Evolutionary conservation across 2,329 filamentous ascomycete species (phyloP).

Genomic region (Apiospora saccharicola): DNA sequence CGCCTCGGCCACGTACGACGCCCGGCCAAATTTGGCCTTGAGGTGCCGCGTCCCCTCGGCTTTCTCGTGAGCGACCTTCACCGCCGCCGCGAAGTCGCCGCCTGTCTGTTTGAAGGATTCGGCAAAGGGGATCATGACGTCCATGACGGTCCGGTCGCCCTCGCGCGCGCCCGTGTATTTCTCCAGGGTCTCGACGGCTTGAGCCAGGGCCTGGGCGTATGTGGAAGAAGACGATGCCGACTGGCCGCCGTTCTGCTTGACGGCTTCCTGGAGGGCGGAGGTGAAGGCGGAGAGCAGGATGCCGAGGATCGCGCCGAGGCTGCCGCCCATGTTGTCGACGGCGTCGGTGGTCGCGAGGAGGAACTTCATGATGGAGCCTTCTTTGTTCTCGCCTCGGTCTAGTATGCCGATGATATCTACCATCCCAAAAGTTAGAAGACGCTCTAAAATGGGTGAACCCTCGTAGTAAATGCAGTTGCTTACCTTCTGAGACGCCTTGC

Average conservation of each 20-base stretch:
- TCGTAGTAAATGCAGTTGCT: not conserved
- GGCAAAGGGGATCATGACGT: constrained; percentile 34
- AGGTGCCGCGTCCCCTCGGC: constrained; percentile 39
- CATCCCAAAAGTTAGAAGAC: not conserved
- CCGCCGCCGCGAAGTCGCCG: constrained; percentile 48
- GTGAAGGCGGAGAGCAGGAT: constrained; percentile 39
- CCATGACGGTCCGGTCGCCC: constrained; percentile 38
- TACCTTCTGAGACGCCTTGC: constrained; percentile 34
- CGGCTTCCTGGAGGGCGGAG: constrained; percentile 29
- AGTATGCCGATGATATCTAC: constrained; percentile 40
- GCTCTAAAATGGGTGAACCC: not conserved
- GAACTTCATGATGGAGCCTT: constrained; percentile 42
- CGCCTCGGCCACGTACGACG: constrained; percentile 41
- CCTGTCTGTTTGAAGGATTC: constrained; percentile 30
- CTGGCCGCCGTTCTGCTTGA: not conserved
- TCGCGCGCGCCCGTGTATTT: constrained; percentile 38
- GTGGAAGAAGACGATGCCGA: constrained; percentile 20
- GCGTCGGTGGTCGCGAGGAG: constrained; percentile 40
- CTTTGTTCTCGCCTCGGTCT: constrained; percentile 38
- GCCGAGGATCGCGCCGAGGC: constrained; percentile 44
- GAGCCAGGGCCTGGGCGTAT: constrained; percentile 34
- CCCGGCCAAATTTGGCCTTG: constrained; percentile 39
- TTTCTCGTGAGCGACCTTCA: constrained; percentile 38
- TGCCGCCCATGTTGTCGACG: constrained; percentile 48
- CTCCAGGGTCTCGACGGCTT: constrained; percentile 36